Evolutionary conservation across 352 stramenopile species (phyloP).

Genomic region (Globisporangium paddicum): DNA sequence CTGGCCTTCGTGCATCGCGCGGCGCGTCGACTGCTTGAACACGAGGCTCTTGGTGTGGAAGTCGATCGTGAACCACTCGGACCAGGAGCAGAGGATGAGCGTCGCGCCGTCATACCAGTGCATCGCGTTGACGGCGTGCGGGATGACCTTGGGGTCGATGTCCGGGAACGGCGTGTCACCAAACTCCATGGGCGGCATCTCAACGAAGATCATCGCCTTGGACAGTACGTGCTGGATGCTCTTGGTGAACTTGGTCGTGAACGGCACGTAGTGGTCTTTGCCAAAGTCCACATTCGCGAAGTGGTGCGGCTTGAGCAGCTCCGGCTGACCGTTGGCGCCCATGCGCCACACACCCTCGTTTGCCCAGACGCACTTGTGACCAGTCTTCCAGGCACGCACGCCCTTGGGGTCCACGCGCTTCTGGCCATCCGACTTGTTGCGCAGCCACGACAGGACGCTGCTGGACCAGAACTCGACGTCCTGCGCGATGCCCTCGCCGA

Average conservation of each 20-base stretch:
- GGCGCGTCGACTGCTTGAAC: slow-evolving; percentile 46
- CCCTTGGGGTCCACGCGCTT: slow-evolving; percentile 51
- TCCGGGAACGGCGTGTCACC: slow-evolving; percentile 54
- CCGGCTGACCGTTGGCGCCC: slow-evolving; percentile 30
- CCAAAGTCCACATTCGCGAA: slow-evolving; percentile 73
- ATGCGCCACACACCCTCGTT: slow-evolving; percentile 76
- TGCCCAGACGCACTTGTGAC: slow-evolving; percentile 67
- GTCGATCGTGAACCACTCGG: slow-evolving; percentile 74
- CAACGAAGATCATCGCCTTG: slow-evolving; percentile 67
- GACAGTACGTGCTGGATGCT: slow-evolving; percentile 53
- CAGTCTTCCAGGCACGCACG: slow-evolving; percentile 63
- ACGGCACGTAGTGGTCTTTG: slow-evolving; percentile 76
- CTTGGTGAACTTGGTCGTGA: slow-evolving; percentile 50
- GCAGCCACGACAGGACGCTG: slow-evolving; percentile 60
- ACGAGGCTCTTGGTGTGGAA: slow-evolving; percentile 50
- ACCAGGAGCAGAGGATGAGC: slow-evolving; percentile 70
- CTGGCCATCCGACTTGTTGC: slow-evolving; percentile 36
- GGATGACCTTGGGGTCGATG: slow-evolving; percentile 46
- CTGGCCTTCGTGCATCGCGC: slow-evolving; percentile 44
- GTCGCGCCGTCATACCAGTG: slow-evolving; percentile 92
- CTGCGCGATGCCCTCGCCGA: slow-evolving; percentile 61
- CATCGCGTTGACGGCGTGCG: slow-evolving; percentile 73
- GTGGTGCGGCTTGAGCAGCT: slow-evolving; percentile 56
- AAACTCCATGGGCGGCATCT: slow-evolving; percentile 78
- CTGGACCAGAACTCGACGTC: slow-evolving; percentile 67